A percentile compares a stretch with the other conserved stretches of the same genome.
Conservation (phyloP, 768 basidiomycete genomes). For the Rhodotorula taiwanensis region DNA sequence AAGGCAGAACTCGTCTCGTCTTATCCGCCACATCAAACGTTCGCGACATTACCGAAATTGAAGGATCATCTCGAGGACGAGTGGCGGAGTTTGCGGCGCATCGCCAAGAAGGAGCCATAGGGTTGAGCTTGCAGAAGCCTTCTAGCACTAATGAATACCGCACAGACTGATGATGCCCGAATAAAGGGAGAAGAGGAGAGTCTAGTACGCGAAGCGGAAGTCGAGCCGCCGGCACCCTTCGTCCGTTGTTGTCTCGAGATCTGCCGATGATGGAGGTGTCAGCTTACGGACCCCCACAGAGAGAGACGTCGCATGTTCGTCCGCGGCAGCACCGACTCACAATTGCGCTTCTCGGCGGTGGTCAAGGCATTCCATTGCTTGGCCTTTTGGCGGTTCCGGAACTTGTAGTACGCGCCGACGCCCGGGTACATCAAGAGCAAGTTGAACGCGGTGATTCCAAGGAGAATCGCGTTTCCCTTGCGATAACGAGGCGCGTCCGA, state of each 20-base stretch:
- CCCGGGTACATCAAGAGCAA: conserved; percentile 34
- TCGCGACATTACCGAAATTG: too few species aligned
- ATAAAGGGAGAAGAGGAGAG: not conserved
- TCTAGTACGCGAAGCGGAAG: conserved; percentile 37
- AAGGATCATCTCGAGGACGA: too few species aligned
- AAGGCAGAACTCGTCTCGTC: too few species aligned
- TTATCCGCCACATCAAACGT: too few species aligned
- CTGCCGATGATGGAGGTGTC: conserved; percentile 1
- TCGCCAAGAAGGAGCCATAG: too few species aligned
- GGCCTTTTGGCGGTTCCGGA: conserved; percentile 39
- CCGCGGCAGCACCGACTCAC: conserved; percentile 1
- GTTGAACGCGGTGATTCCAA: conserved; percentile 44
- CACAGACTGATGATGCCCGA: too few species aligned
- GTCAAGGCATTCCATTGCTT: conserved; percentile 42
- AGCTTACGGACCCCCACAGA: not conserved
- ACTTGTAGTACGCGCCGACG: conserved; percentile 10
- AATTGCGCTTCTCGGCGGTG: conserved; percentile 39
- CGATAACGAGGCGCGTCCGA: conserved; percentile 38
- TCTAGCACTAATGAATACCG: too few species aligned
- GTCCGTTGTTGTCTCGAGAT: conserved; percentile 44
- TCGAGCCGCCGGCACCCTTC: conserved; percentile 41
- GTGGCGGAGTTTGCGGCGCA: too few species aligned
- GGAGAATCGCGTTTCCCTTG: conserved; percentile 42
- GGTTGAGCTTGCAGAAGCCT: too few species aligned
- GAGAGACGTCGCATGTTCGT: too few species aligned